Conservation (phyloP, 257 asterid genomes). For the Scutellaria baicalensis region DNA sequence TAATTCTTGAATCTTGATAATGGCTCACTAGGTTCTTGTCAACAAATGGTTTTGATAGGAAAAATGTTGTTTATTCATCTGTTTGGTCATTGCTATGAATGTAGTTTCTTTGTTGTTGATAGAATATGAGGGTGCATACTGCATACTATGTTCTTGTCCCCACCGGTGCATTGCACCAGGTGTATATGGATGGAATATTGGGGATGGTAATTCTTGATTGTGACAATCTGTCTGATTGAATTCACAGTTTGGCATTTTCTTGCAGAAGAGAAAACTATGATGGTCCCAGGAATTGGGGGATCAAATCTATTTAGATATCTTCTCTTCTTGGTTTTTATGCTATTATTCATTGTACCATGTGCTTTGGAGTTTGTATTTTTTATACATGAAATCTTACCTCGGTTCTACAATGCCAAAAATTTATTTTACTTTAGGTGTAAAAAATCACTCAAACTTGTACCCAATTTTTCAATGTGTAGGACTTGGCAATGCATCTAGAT, state of each 20-base stretch:
- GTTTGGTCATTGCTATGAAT: constrained; percentile 2
- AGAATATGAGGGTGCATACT: not conserved
- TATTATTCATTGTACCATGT: not conserved
- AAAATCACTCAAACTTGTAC: too few relatives aligned
- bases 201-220: not conserved
- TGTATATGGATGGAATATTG: too few relatives aligned
- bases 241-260: not conserved
- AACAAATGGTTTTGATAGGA: not conserved
- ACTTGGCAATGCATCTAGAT: too few relatives aligned
- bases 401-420: not conserved
- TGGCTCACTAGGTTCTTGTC: not conserved
- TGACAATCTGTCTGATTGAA: not conserved
- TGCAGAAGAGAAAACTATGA: not conserved
- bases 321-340: not conserved
- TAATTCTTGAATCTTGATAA: not conserved
- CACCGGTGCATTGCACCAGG: too few relatives aligned
- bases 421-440: not conserved
- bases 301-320: not conserved
- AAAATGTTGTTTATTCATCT: not conserved
- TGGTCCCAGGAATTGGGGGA: not conserved
- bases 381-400: not conserved
- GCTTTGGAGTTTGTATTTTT: constrained; percentile 6
- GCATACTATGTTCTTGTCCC: not conserved
- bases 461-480: too few relatives aligned
- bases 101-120: not conserved